A percentile compares a stretch with the other conserved stretches of the same genome.
These are phyloP conservation scores for Venturia oleaginea DNA, from an alignment of 2,329 filamentous ascomycete species.

Conservation along the genomic window DNA sequence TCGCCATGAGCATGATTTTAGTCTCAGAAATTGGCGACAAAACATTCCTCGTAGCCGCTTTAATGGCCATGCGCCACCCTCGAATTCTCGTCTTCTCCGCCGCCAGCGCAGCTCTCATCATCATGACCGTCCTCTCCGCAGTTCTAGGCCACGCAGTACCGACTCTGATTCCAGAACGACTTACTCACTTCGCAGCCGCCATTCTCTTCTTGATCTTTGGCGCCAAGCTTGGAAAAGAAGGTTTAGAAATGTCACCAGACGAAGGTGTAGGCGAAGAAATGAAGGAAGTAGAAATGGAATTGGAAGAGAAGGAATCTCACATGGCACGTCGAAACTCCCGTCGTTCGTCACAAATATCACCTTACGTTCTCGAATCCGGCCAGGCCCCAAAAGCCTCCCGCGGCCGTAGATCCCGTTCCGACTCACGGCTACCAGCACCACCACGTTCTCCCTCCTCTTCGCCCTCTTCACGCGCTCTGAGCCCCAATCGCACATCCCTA, in stretches of 20 bases:
- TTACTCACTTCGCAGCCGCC: slow-evolving; percentile 81
- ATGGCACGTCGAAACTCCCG: slow-evolving; percentile 54
- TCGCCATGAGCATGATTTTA: slow-evolving; percentile 95
- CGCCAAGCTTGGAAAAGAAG: slow-evolving; percentile 72
- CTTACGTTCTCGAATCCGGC: slow-evolving; percentile 73
- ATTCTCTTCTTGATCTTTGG: slow-evolving; percentile 86
- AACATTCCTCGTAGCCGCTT: slow-evolving; percentile 89
- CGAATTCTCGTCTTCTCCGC: slow-evolving; percentile 88
- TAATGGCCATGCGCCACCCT: slow-evolving; percentile 99
- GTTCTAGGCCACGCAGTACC: slow-evolving; percentile 88
- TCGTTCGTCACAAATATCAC: slow-evolving; percentile 59
- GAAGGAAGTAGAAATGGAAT: slow-evolving; percentile 89
- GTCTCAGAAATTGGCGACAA: slow-evolving; percentile 97
- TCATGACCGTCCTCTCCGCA: slow-evolving; percentile 93
- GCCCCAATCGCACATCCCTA: slow-evolving; percentile 46
- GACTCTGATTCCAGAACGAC: slow-evolving; percentile 76
- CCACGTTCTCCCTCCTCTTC: slow-evolving; percentile 66
- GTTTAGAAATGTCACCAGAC: slow-evolving; percentile 76
- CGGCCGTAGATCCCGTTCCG: slow-evolving; percentile 58
- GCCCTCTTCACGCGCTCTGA: slow-evolving; percentile 29
- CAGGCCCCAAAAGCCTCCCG: slow-evolving; percentile 56
- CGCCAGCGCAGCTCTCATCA: slow-evolving; percentile 80
- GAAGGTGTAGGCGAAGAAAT: slow-evolving; percentile 95
- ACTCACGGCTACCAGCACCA: slow-evolving; percentile 69
- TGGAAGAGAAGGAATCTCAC: slow-evolving; percentile 81